phyloP scores from a whole-genome alignment of 192 early-diverging fungal species.

The Thoreauomyces humboldtii region DNA sequence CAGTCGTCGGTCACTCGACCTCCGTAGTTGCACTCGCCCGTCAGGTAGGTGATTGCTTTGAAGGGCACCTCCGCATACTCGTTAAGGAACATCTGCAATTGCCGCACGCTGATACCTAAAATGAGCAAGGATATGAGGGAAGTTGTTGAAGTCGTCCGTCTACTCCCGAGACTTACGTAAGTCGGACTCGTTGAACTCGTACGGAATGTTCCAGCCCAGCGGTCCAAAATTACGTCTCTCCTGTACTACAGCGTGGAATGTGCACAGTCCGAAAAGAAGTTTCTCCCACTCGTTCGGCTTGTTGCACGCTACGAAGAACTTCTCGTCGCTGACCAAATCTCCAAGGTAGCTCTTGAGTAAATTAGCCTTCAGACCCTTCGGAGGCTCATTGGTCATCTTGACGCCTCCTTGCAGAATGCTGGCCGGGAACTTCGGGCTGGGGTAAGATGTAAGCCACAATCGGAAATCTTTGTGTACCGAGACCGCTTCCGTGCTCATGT shows the following conservation, averaged over 20 bases:
- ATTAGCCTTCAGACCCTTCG: constrained; percentile 61
- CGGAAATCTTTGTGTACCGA: constrained; percentile 57
- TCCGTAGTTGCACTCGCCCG: constrained; percentile 66
- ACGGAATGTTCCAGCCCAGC: constrained; percentile 69
- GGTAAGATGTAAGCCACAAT: constrained; percentile 63
- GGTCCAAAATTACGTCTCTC: constrained; percentile 64
- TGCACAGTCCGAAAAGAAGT: constrained; percentile 62
- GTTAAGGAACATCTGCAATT: constrained; percentile 65
- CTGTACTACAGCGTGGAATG: constrained; percentile 66
- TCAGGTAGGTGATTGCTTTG: constrained; percentile 59
- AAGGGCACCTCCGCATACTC: constrained; percentile 59
- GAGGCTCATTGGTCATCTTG: constrained; percentile 68
- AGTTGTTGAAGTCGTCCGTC: background rate
- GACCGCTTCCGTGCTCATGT: constrained; percentile 46
- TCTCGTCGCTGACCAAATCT: constrained; percentile 60
- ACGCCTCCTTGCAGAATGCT: constrained; percentile 58
- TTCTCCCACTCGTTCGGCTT: constrained; percentile 60
- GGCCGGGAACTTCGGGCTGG: constrained; percentile 55
- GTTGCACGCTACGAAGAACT: constrained; percentile 52
- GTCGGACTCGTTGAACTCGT: constrained; percentile 68
- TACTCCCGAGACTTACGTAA: constrained; percentile 39
- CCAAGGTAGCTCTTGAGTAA: constrained; percentile 56
- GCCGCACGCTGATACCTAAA: constrained; percentile 55
- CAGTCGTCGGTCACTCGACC: constrained; percentile 68
- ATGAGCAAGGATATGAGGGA: too few species aligned